Evolutionary conservation across 1,139 yeast genomes (phyloP), one percentile per base, ranked within the genome.

Genomic region (Diutina scorzettiae): DNA sequence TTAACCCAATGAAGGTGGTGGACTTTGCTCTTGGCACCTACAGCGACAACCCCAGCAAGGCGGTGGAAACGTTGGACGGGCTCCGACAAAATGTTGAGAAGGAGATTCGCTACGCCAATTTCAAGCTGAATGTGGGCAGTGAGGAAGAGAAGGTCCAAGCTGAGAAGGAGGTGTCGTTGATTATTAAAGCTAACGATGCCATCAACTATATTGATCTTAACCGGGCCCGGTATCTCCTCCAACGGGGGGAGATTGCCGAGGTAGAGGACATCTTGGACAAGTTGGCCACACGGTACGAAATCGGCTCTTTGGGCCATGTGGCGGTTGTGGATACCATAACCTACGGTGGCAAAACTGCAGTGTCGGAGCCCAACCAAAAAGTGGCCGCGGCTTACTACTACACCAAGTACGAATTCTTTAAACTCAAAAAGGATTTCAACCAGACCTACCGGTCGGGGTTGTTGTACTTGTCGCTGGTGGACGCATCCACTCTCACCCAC

Each of bases 1-100:
- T 91, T 58, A 87, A 85, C 59, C 81, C 83, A 49, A 71, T 89
- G 55, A 81, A 82, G 52, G 75, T 81, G 30, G 89, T 85, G 29
- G 81, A 80, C 52, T 83, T 87, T 53, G 72, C 87, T 24, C 67
- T 89, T 46, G 64, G 69, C 44, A 59, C 70, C 42, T 66, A 61
- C 46, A 55, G 51, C 20, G 64, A 64, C 43, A 70, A 68, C 43
- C 62, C 68, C 37, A 58, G 60, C 41, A 80, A 73, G 43, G 71
- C 81, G 11, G 64, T 83, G 46, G 71, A 67, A 37, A 76, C 80
- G 53, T 66, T 89, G 55, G 52, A 62, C 37, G 66, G 60, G 29
- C 69, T 81, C 11, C 28, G 39, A 16, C 19, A 21, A 16, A 27
- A 23, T 28, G 39, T 34, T n/a, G 39, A 34, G 46, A 71, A 76